Evolutionary conservation across 768 basidiomycete genomes (phyloP), one percentile per base, ranked within the genome.

Genomic region (Boletus coccyginus): DNA sequence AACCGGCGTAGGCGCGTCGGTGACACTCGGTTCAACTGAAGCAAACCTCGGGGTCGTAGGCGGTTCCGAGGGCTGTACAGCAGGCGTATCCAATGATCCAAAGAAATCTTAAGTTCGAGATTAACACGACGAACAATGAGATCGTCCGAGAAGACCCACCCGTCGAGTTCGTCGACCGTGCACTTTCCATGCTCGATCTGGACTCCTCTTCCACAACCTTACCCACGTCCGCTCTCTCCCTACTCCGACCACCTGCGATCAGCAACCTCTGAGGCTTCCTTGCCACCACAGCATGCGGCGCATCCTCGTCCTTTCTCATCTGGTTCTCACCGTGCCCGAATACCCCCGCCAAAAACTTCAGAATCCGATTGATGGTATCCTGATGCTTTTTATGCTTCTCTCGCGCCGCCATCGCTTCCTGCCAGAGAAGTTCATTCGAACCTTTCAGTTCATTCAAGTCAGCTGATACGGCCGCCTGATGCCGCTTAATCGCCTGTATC

Each of bases 291-390:
- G 78, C 73, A 36, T 73, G 73, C 7, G 75, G 64, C 12, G 73
- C 60, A 40, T 65, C 71, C 42, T 72, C 70, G 48, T 68, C 71
- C 44, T 65, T 70, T 43, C 65, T 70, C 50, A 70, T 77, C 56
- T 76, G 70, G 45, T 72, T 76, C 1, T 76, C 75, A 0, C 68
- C 62, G 52, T 79, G 81, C 13, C 89, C 88, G 74, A 98, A 98
- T 3, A 98, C 88, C 13, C 92, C 87, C 11, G 95, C 95, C 53
- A 99, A 74, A 73, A 99, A 98, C 57, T 93, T 90, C 60, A 99
- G 81, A 58, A 99, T 98, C 53, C 92, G 78, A 66, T 97, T 94
- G 69, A 98, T 94, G 21, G 94, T 97, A 70, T 98, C 94, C 66
- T 97, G 90, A 61, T 98, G 94, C 66, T 92, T 94, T 69, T 93